These are phyloP conservation scores for Naganishia vishniacii DNA, from an alignment of 768 basidiomycete species.

Conservation along the genomic window DNA sequence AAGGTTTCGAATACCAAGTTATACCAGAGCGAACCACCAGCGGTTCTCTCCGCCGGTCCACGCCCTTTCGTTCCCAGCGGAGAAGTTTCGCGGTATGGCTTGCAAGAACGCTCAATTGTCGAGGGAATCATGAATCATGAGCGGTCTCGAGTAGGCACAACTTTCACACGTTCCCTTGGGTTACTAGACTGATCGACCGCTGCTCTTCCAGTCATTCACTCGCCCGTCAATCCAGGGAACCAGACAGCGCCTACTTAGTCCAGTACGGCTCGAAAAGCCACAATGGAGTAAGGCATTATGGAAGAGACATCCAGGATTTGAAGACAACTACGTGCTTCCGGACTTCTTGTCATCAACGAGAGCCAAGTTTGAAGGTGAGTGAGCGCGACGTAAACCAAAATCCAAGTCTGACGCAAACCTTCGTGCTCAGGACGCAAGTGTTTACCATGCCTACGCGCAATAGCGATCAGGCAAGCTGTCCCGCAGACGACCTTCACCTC, in stretches of 20 bases:
- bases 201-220: background rate
- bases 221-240: background rate
- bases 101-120: background rate
- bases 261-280: slow-evolving; percentile 3
- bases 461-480: slow-evolving; percentile 28
- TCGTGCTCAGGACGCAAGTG: slow-evolving; percentile 14
- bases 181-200: background rate
- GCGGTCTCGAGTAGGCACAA: background rate
- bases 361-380: slow-evolving; percentile 15
- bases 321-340: slow-evolving; percentile 76
- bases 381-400: too few species aligned
- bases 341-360: slow-evolving; percentile 56
- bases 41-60: too few species aligned
- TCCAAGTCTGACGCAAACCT: slow-evolving; percentile 2
- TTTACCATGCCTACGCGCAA: slow-evolving; percentile 60
- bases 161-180: background rate
- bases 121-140: background rate
- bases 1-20: too few species aligned
- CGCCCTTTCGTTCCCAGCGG: too few species aligned
- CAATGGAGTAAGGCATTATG: slow-evolving; percentile 30
- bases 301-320: slow-evolving; percentile 55
- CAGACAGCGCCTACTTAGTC: background rate
- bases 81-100: background rate
- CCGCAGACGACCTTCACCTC: slow-evolving; percentile 75
- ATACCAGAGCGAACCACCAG: too few species aligned